Conservation (phyloP, 2,329 filamentous ascomycete genomes). For the Orbilia blumenaviensis region DNA sequence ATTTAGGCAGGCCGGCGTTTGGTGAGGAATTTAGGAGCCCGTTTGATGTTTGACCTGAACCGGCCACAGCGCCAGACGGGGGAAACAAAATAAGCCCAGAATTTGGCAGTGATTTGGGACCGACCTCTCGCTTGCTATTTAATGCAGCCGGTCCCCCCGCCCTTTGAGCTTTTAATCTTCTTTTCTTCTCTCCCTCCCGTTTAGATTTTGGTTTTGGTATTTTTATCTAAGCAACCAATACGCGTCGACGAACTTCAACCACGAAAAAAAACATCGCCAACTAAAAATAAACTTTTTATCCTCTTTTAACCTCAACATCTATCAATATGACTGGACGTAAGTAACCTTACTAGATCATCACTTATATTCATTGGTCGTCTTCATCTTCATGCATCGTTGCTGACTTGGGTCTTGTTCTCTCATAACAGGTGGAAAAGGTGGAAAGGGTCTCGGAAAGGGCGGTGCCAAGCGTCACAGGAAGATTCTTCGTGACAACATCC, state of each 20-base stretch:
- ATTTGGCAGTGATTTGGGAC: slow-evolving; percentile 43
- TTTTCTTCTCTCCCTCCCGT: neutral
- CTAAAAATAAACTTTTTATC: slow-evolving; percentile 38
- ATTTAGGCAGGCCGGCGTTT: slow-evolving; percentile 20
- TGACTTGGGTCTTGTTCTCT: slow-evolving; percentile 63
- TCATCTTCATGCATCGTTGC: slow-evolving; percentile 53
- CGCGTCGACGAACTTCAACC: slow-evolving; percentile 23
- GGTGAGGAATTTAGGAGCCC: slow-evolving; percentile 29
- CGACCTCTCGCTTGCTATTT: slow-evolving; percentile 49
- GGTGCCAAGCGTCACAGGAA: slow-evolving; percentile 99
- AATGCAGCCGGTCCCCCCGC: slow-evolving; percentile 34
- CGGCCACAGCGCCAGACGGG: neutral
- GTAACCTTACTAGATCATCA: slow-evolving; percentile 4
- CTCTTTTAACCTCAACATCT: slow-evolving; percentile 12
- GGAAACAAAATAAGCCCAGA: neutral
- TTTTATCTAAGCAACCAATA: slow-evolving; percentile 18
- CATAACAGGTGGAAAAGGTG: slow-evolving; percentile 85
- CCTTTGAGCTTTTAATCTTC: slow-evolving; percentile 16
- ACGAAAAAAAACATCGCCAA: neutral
- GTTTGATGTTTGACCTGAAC: too few relatives aligned
- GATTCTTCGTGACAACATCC: slow-evolving; percentile 99
- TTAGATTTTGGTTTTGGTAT: slow-evolving; percentile 7
- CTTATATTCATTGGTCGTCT: neutral
- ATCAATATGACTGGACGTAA: slow-evolving; percentile 54
- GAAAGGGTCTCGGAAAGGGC: slow-evolving; percentile 97